Evolutionary conservation across 2,329 filamentous ascomycete genomes (phyloP), one percentile per base, ranked within the genome.

Genomic region (Coniochaeta hoffmannii): DNA sequence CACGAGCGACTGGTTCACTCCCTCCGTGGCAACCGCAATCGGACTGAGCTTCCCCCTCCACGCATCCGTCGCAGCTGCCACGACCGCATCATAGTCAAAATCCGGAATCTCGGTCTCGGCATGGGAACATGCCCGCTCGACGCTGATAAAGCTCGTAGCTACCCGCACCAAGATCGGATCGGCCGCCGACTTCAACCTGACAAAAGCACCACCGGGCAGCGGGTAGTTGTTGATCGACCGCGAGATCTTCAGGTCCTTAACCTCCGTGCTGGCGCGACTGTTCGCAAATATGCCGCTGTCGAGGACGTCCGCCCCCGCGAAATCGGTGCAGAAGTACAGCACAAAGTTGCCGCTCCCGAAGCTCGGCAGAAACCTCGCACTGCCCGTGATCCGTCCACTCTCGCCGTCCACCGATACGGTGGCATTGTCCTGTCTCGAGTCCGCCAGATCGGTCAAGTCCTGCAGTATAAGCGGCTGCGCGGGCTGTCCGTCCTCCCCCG

Each of bases 81-180:
- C 73, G 0, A 83, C 75, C 2, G 63, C 67, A 0, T 81, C 73
- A 58, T 90, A 89, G 63, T 87, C 79, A 53, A 82, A 88, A 15
- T 79, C 69, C 0, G 87, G 83, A n/a, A 90, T 85, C 62, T 91
- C 88, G 0, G 64, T 70, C 66, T 89, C 84, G 0, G 83, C 87
- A 63, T 86, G 87, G 7, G 74, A 65, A 63, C 88, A 92, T 1
- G 88, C 88, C 66, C 85, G 80, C 0, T 79, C 74, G 2, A 73
- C 70, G 64, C 82, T 87, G 62, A 90, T 83, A 67, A 89, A 87
- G 60, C 86, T 90, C 8, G 88, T 71, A 0, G 86, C 87, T 6
- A 88, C 83, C 31, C 88, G 78, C 11, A 79, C 86, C 8, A 80
- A 67, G n/a, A 90, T 77, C 1, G 78, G 77, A 2, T 73, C 71